Base-by-base conservation (phyloP, 805 yeast species). In the Kuraishia piskuri region DNA sequence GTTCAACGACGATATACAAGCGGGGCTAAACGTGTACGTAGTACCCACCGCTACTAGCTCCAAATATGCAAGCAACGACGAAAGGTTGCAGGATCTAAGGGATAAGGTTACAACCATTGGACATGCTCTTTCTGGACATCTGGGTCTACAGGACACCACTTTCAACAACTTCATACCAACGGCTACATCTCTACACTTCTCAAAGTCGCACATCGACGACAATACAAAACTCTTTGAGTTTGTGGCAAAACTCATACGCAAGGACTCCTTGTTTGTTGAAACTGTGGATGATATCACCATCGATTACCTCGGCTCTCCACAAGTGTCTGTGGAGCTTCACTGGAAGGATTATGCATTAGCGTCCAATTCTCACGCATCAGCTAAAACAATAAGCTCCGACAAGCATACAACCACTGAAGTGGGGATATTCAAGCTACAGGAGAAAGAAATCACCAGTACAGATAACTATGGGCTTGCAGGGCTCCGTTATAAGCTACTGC, bases 381-480 rank as follows among this genome's bases (percentile, higher is more conserved):
- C 40, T 3, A 31, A 12, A n/a, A 12, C 17, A 3, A 31, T 31
- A 31, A 10, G 4, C 3, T 31, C 40, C 14, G 40, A 31, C 3
- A n/a, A 12, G 40, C 48, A 45, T 12, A 45, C 24, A 8, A 21
- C 14, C 22, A 6, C 6, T 7, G 49, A 47, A 19, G 19, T 47
- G 20, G 49, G 49, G 5, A 22, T 47, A 19, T 47, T 47, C 49
- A n/a, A 47, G 25, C 19, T 20, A 14, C 31, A 47, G 25, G 49
- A 47, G 8, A 22, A 22, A 19, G n/a, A 31, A n/a, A n/a, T 47
- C 26, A 47, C 26, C 17, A 47, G 21, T 10, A 47, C 22, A 22
- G 49, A 47, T 19, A 47, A 47, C 31, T 47, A 47, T 22, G 49
- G 31, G 4, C 21, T 47, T n/a, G 25, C 21, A n/a, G 49, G 49